A percentile compares a stretch with the other conserved stretches of the same genome.
Conservation (phyloP, 148 eudicot genomes). For the Rhododendron ovatum region DNA sequence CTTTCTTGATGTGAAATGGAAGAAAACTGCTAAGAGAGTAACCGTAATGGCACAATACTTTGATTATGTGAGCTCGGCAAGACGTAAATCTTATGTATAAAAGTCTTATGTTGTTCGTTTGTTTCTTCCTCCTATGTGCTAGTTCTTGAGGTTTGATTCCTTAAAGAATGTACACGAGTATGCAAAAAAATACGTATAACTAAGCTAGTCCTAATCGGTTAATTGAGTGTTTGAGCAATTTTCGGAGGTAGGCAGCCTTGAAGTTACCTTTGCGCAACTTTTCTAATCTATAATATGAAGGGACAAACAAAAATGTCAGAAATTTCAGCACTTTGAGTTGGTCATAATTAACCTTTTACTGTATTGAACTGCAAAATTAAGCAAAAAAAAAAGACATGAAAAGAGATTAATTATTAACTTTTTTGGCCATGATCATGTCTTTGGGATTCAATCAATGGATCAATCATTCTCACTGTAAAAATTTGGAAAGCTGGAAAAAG, state of each 20-base stretch:
- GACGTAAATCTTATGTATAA: no score
- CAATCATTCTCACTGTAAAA: constrained; percentile 3
- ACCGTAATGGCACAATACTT: not conserved
- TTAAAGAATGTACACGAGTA: no score
- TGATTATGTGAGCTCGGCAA: no score
- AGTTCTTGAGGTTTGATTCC: no score
- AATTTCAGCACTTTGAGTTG: not conserved
- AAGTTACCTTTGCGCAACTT: not conserved
- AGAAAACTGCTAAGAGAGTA: not conserved
- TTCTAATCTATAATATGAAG: not conserved
- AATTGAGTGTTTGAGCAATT: not conserved
- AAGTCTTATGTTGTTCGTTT: no score
- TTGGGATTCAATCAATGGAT: constrained; percentile 10
- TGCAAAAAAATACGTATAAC: no score
- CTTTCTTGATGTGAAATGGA: no score
- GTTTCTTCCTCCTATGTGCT: no score
- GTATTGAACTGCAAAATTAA: not conserved
- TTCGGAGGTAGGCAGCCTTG: not conserved
- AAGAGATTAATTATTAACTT: not conserved
- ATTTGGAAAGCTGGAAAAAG: constrained; percentile 1
- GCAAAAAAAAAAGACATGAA: not conserved
- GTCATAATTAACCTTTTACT: not conserved
- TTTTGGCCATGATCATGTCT: constrained; percentile 6
- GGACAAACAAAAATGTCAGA: constrained; percentile 4
- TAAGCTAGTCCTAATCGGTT: no score